Evolutionary conservation across 1,284 basidiomycete species (phyloP).

Genomic region (Sporisorium exsertum): DNA sequence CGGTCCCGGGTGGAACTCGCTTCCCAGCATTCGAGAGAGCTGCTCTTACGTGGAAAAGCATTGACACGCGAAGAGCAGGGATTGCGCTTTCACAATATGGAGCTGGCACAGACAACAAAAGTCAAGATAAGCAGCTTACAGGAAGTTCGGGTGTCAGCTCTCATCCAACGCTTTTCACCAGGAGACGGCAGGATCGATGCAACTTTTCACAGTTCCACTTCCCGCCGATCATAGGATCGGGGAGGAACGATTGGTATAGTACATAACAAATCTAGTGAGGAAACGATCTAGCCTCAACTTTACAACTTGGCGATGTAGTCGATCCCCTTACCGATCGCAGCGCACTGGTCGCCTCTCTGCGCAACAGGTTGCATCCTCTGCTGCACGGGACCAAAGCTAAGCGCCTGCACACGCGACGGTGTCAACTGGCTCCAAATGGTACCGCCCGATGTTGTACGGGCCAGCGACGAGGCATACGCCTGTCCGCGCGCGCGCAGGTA

Average conservation of each 20-base stretch:
- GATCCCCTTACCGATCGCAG: conserved; percentile 32
- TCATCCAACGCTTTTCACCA: no score
- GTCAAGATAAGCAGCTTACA: no score
- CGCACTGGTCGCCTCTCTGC: conserved; percentile 46
- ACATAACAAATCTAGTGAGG: background rate
- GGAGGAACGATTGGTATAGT: background rate
- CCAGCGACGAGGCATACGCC: conserved; percentile 33
- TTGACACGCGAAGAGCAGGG: no score
- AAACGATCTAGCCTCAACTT: background rate
- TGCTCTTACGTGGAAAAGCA: no score
- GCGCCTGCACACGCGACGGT: background rate
- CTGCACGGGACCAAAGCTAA: conserved; percentile 44
- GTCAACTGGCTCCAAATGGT: conserved; percentile 29
- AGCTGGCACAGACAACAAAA: no score
- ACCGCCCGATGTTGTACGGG: conserved; percentile 16
- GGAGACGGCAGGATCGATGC: background rate
- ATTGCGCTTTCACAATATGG: no score
- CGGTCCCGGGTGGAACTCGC: no score
- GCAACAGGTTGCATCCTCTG: conserved; percentile 36
- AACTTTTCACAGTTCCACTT: background rate
- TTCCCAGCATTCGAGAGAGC: no score
- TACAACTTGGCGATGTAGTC: conserved; percentile 42
- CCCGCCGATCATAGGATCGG: background rate
- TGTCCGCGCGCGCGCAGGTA: conserved; percentile 30
- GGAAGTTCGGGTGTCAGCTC: no score